These are phyloP conservation scores for Agaricus subrufescens DNA, from an alignment of 768 basidiomycete genomes.

Conservation along the genomic window DNA sequence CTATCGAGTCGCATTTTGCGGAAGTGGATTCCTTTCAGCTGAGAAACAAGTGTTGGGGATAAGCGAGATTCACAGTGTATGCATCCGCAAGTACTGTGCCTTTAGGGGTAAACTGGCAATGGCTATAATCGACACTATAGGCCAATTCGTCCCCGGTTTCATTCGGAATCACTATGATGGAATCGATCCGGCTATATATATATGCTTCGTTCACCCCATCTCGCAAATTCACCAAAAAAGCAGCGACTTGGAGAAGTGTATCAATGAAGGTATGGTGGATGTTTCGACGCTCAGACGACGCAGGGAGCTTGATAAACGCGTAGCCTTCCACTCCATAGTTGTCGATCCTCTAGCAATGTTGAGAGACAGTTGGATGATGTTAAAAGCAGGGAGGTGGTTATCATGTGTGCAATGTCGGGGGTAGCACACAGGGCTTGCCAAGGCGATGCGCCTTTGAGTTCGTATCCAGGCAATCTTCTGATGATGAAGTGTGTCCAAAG, in stretches of 20 bases:
- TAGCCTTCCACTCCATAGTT: conserved; percentile 39
- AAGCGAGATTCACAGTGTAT: conserved; percentile 38
- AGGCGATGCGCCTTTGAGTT: too few species aligned
- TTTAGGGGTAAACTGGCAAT: conserved; percentile 36
- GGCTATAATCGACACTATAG: conserved; percentile 51
- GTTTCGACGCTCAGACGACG: conserved; percentile 20
- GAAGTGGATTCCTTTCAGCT: conserved; percentile 54
- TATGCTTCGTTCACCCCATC: conserved; percentile 47
- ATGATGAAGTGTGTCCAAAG: too few species aligned
- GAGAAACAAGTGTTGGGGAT: conserved; percentile 45
- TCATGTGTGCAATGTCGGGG: too few species aligned
- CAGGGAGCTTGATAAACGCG: conserved; percentile 43
- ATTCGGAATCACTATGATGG: conserved; percentile 41
- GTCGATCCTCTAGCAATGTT: too few species aligned
- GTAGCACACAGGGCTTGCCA: too few species aligned
- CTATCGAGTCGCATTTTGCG: conserved; percentile 46
- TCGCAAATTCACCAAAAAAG: conserved; percentile 63
- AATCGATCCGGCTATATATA: conserved; percentile 56
- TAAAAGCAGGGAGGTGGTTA: too few species aligned
- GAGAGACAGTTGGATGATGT: too few species aligned
- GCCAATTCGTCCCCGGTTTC: conserved; percentile 32
- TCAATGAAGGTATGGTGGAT: conserved; percentile 60
- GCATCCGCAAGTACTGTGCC: conserved; percentile 47
- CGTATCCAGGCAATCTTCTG: too few species aligned
- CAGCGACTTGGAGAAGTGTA: conserved; percentile 63